These are phyloP conservation scores for Madurella fahalii DNA, from an alignment of 2,329 filamentous ascomycete species.

Conservation along the genomic window DNA sequence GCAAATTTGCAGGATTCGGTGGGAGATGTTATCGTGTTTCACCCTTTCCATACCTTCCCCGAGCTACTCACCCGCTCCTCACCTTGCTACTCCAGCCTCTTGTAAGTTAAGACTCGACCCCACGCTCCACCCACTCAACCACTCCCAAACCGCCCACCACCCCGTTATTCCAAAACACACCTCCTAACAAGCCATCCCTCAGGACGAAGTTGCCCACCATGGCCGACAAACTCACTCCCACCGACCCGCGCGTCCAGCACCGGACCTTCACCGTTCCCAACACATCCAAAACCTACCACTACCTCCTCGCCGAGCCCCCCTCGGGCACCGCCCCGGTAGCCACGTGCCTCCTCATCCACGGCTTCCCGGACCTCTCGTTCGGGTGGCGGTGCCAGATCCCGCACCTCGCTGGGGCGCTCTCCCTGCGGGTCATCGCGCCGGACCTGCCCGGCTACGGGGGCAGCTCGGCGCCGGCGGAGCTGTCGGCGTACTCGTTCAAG, in stretches of 20 bases:
- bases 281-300: constrained; percentile 63
- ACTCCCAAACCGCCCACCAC: neutral
- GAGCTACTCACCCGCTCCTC: too few relatives aligned
- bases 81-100: too few relatives aligned
- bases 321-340: constrained; percentile 31
- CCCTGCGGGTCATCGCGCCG: constrained; percentile 74
- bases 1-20: too few relatives aligned
- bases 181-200: constrained; percentile 2
- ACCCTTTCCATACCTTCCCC: too few relatives aligned
- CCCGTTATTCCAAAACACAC: neutral
- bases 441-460: constrained; percentile 85
- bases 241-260: constrained; percentile 64
- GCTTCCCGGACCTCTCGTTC: constrained; percentile 77
- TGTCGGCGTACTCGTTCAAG: constrained; percentile 66
- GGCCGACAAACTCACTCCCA: constrained; percentile 57
- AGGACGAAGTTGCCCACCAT: neutral
- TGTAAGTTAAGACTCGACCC: too few relatives aligned
- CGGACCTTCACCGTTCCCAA: constrained; percentile 55
- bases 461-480: constrained; percentile 56
- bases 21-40: too few relatives aligned
- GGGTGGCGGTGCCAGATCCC: constrained; percentile 92
- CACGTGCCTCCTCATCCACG: constrained; percentile 54
- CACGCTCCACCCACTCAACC: too few relatives aligned
- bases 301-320: constrained; percentile 52
- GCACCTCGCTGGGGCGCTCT: constrained; percentile 59